Evolutionary conservation across 2,329 filamentous ascomycete species (phyloP), one percentile per base, ranked within the genome.

Genomic region (Cladosporium austrohemisphaericum): DNA sequence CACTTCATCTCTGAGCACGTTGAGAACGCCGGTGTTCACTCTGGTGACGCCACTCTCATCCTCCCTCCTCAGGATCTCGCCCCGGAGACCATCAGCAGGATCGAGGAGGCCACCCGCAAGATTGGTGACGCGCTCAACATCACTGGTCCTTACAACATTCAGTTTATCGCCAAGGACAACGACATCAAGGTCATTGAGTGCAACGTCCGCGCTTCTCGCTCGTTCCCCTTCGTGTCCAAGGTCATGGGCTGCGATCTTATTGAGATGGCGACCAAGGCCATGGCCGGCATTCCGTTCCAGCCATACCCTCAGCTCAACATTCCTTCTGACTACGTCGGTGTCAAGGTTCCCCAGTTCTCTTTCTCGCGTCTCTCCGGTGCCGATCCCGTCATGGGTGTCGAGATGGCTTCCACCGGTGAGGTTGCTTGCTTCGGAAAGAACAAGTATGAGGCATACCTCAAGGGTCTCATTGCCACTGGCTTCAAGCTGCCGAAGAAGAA

Each of bases 131-230:
- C 93, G 13, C 79, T 97, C 52, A 96, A 97, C 67, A 86, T 98
- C 50, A 97, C 93, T 32, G 93, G 93, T 41, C 93, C 93, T 18
- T 96, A 86, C 80, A 98, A 98, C 73, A 98, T 98, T 56, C 93
- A 98, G 68, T 97, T 98, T 75, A 98, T 98, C 63, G 93, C 93
- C 62, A 97, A 97, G 76, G 91, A 97, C 69, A 97, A 97, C 68
- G 92, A 97, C 59, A 97, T 98, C 77, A 97, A 97, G 77, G 93
- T 98, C 58, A 98, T 98, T 57, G 93, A 98, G 74, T 97, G 93
- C 73, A 98, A 98, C 64, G 93, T 97, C 53, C 85, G 93, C 55
- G 93, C 93, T 13, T 96, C 93, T 37, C 82, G 93, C 57, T 97
- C 92, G 1, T 96, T 96, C 78, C 93, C 93, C 54, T 98, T 98